Evolutionary conservation across 345 rosid genomes (phyloP).

Genomic region (Eucalyptus pumila): DNA sequence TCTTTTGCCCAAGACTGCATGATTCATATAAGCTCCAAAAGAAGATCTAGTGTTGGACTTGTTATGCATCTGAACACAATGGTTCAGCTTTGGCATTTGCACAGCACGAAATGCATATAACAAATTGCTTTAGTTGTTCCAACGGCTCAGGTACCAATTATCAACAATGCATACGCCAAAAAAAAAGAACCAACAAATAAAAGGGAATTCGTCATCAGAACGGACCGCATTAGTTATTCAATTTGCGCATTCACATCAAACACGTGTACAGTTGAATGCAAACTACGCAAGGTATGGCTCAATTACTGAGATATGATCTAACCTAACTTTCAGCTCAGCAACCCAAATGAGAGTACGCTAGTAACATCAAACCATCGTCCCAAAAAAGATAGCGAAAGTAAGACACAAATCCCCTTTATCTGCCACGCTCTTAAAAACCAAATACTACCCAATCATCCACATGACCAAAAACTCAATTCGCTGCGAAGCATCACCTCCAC

Average conservation of each 20-base stretch:
- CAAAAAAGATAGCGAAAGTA: neutral
- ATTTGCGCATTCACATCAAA: neutral
- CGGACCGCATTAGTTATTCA: neutral
- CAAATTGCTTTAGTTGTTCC: neutral
- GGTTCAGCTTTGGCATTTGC: too few species aligned
- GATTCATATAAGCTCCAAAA: neutral
- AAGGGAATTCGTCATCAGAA: neutral
- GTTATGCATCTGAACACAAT: neutral
- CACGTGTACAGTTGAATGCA: neutral
- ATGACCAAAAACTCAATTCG: neutral
- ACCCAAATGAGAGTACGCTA: neutral
- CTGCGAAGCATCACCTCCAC: neutral
- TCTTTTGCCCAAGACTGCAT: neutral
- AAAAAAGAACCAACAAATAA: neutral
- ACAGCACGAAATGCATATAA: neutral
- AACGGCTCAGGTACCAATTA: neutral
- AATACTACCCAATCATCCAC: neutral
- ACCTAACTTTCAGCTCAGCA: neutral
- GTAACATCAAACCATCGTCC: neutral
- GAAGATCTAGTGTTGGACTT: neutral
- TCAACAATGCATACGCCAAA: neutral
- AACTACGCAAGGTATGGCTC: too few species aligned
- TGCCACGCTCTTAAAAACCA: neutral
- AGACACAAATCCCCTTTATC: neutral
- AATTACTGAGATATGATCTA: too few species aligned